These are phyloP conservation scores for Penicillium silybi DNA, from an alignment of 495 filamentous ascomycete species.

Conservation along the genomic window DNA sequence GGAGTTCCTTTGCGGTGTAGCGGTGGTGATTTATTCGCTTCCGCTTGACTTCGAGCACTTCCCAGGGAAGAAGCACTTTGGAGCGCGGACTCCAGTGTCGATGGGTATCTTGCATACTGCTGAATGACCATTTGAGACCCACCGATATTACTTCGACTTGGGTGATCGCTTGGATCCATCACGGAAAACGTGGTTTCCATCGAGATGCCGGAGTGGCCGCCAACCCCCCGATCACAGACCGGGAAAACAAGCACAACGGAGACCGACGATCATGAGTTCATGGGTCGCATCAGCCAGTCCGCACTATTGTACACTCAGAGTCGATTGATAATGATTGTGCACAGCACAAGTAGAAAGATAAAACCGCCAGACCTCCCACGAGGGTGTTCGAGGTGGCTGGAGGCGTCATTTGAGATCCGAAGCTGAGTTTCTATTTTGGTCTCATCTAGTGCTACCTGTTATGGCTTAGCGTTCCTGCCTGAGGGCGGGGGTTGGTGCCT, in stretches of 20 bases:
- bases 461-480: slow-evolving; percentile 20
- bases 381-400: slow-evolving; percentile 29
- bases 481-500: slow-evolving; percentile 28
- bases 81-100: slow-evolving; percentile 35
- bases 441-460: slow-evolving; percentile 11
- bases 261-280: slow-evolving; percentile 5
- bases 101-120: slow-evolving; percentile 43
- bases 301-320: slow-evolving; percentile 4
- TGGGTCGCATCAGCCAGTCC: slow-evolving; percentile 5
- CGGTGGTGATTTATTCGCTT: slow-evolving; percentile 36
- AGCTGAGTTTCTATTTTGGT: slow-evolving; percentile 26
- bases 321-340: not conserved
- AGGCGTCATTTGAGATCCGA: slow-evolving; percentile 20
- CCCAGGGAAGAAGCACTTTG: slow-evolving; percentile 44
- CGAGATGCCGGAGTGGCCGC: not conserved
- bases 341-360: not conserved
- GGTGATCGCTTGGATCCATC: slow-evolving; percentile 30
- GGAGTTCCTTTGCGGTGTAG: slow-evolving; percentile 43
- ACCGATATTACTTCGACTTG: slow-evolving; percentile 28
- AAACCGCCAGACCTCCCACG: slow-evolving; percentile 7
- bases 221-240: slow-evolving; percentile 3
- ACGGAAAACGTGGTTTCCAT: slow-evolving; percentile 36
- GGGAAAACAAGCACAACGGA: slow-evolving; percentile 2
- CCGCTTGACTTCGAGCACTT: slow-evolving; percentile 39
- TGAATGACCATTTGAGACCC: slow-evolving; percentile 37